phyloP scores from a whole-genome alignment of 2,329 filamentous ascomycete genomes.

The Ophiocordyceps polyrhachis-furcata region DNA sequence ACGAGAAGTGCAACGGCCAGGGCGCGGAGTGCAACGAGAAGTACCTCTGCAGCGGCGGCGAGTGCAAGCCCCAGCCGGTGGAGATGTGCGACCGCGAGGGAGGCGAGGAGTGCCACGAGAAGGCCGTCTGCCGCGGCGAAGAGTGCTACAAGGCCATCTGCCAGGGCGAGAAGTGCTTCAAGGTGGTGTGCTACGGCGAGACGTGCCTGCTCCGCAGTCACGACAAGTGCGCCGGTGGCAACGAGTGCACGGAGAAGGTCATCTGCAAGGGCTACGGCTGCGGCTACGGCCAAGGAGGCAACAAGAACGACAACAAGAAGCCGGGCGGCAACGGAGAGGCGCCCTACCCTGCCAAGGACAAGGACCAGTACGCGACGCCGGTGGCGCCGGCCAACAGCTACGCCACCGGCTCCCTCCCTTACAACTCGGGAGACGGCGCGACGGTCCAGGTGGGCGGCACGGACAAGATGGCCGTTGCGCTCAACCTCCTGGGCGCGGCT shows the following conservation, averaged over 20 bases:
- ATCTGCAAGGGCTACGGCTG: neutral
- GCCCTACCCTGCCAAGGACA: neutral
- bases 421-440: neutral
- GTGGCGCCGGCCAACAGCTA: neutral
- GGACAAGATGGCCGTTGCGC: constrained; percentile 4
- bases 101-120: neutral
- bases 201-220: neutral
- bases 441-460: constrained; percentile 5
- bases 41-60: neutral
- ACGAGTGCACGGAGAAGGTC: neutral
- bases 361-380: neutral
- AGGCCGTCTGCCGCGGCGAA: neutral
- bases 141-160: neutral
- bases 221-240: neutral
- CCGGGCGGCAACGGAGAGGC: neutral
- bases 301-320: neutral
- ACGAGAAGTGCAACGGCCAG: neutral
- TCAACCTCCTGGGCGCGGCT: constrained; percentile 7
- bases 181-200: neutral
- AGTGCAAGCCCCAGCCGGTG: neutral
- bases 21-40: neutral
- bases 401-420: neutral
- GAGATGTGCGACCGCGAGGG: neutral
- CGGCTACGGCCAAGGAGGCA: constrained; percentile 1
- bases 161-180: neutral